phyloP scores from a whole-genome alignment of 805 yeast species.

The Metschnikowia orientalis region DNA sequence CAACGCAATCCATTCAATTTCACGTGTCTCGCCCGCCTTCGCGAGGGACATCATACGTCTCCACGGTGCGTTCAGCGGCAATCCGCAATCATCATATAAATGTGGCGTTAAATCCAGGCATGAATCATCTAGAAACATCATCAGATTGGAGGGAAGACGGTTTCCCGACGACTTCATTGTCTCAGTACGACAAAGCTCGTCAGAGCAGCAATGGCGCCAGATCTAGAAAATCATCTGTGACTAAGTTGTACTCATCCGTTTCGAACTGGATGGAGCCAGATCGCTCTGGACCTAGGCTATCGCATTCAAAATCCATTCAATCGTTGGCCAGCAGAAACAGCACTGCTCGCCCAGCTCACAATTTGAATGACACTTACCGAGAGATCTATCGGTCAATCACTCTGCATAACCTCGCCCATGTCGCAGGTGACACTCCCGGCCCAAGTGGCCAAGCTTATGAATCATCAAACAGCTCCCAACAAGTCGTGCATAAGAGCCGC shows the following conservation, averaged over 20 bases:
- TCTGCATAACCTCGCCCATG: conserved; percentile 26
- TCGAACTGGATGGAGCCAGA: conserved; percentile 53
- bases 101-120: no score
- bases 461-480: no score
- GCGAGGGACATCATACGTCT: conserved; percentile 22
- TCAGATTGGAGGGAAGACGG: conserved; percentile 11
- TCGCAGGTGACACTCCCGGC: conserved; percentile 8
- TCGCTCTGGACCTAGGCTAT: conserved; percentile 3
- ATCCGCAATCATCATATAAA: not conserved
- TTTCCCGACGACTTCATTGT: conserved; percentile 34
- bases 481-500: no score
- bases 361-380: conserved; percentile 29
- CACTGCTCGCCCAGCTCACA: conserved; percentile 7
- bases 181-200: conserved; percentile 30
- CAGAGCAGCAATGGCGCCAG: conserved; percentile 17
- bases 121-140: conserved; percentile 4
- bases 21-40: conserved; percentile 26
- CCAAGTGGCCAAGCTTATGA: no score
- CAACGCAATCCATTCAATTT: conserved; percentile 22
- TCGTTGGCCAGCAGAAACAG: conserved; percentile 12
- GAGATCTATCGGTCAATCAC: conserved; percentile 36
- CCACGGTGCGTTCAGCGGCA: conserved; percentile 8
- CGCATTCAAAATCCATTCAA: conserved; percentile 15
- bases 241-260: conserved; percentile 40
- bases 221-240: conserved; percentile 36